Evolutionary conservation across 164 flowering plant genomes (phyloP).

Genomic region (Magnolia officinalis): DNA sequence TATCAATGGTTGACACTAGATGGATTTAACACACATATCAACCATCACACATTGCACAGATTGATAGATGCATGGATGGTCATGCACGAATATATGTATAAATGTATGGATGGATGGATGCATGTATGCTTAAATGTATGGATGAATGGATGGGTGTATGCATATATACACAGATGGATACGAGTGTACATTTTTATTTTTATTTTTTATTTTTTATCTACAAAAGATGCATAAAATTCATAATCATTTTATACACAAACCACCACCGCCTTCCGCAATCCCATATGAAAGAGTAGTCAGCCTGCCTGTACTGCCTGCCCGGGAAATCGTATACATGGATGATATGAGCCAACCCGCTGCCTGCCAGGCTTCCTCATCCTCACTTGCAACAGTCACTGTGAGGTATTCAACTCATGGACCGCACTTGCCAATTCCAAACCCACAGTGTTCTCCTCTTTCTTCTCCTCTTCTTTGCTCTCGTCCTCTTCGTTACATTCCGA

Average conservation of each 20-base stretch:
- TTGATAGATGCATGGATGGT: no score
- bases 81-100: no score
- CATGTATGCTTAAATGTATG: no score
- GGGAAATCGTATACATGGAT: conserved; percentile 21
- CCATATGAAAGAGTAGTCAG: background rate
- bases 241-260: conserved; percentile 1
- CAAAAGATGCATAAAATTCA: conserved; percentile 7
- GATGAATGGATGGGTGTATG: no score
- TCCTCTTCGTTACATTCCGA: background rate
- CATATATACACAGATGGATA: no score
- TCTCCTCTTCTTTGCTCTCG: conserved; percentile 11
- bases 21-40: no score
- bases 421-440: conserved; percentile 12
- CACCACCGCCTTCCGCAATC: background rate
- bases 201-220: no score
- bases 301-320: background rate
- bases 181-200: no score
- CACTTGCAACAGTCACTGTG: background rate
- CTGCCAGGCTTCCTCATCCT: background rate
- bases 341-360: conserved; percentile 10
- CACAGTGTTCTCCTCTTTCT: conserved; percentile 8
- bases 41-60: no score
- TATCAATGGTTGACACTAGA: no score
- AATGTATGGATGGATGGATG: no score
- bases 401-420: conserved; percentile 17